Evolutionary conservation across 768 basidiomycete species (phyloP), one percentile per base, ranked within the genome.

Genomic region (Amanita muscaria): DNA sequence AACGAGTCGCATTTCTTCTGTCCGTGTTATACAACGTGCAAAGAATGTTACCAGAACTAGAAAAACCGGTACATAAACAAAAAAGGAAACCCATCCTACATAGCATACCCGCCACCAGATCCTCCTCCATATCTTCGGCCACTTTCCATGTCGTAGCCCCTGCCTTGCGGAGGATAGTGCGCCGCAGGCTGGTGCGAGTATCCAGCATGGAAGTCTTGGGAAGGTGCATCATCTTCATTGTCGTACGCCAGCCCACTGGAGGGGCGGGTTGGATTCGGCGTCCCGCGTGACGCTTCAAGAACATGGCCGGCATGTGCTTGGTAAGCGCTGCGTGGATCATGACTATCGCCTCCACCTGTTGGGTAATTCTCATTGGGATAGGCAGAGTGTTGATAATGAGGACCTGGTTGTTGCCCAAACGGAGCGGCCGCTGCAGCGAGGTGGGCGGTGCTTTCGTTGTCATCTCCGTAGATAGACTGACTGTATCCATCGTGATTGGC

Each of bases 381-480:
- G n/a, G 4, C 12, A 11, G 40, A 31, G 8, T 22, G 34, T 22
- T 37, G 33, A 19, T 16, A 27, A 19, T 36, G 43, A 36, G 19
- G 23, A 12, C 18, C 22, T 36, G 51, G 33, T 32, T 73, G 69
- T 37, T 73, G 72, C 23, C 70, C 69, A 41, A 80, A 72, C 4
- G 83, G 76, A 24, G 82, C 80, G 14, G 79, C 78, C 23, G 73
- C 62, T 4, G 68, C 52, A 14, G 81, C 60, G 11, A 88, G 72
- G 56, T 82, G 74, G 23, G 69, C 63, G 16, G 72, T 73, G 56
- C 81, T 83, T 50, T 79, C 76, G 54, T 79, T 75, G 52, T 87
- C 83, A 44, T 86, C 81, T 48, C 83, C 83, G 51, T 83, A 78
- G 29, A 75, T 70, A 12, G 68, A 69, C 27, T 63, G 58, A 15